Base-by-base conservation (phyloP, 192 early-diverging fungal species). In the Gaertneriomyces sp. region DNA sequence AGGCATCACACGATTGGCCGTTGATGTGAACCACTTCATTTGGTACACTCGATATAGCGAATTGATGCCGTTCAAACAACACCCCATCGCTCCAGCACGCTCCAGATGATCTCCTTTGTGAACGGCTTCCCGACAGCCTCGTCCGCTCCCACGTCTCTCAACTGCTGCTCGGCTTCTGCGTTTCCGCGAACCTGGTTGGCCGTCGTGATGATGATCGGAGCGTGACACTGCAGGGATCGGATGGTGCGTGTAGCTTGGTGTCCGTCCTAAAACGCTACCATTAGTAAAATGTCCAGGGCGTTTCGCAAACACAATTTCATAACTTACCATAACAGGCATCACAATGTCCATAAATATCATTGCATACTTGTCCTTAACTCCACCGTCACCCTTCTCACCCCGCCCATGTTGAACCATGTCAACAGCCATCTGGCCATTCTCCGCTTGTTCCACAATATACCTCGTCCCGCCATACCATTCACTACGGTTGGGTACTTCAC, bases 321-420 rank as follows among this genome's bases (percentile, higher is more conserved):
- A 33, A 57, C 59, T n/a, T 39, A 12, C 59, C 47, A 60, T 60
- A 59, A 60, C 8, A 2, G 62, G 62, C 62, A 64, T 60, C 33
- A 54, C 62, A 16, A 64, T 33, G 39, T 70, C 69, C 69, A 64
- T 59, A 17, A 71, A 64, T 8, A 64, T 64, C 4, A 65, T 45
- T 10, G 43, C 6, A 52, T 60, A 64, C n/a, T 60, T 40, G 14
- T 17, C 53, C 45, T 60, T n/a, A 8, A 14, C 58, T 33, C 25
- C 25, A 12, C 51, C 60, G 7, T 25, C 60, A 7, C 14, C 46
- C 46, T 53, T 12, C 12, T 59, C 40, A 16, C 12, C 14, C 17
- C 14, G 45, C 47, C 55, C 61, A 9, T 58, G 11, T 12, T 70
- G 38, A 12, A 46, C 42, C 33, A 44, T 17, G 10, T 58, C 45